A percentile compares a stretch with the other conserved stretches of the same genome.
Conservation (phyloP, 108 stramenopile species). For the Nannochloropsis granulata region DNA sequence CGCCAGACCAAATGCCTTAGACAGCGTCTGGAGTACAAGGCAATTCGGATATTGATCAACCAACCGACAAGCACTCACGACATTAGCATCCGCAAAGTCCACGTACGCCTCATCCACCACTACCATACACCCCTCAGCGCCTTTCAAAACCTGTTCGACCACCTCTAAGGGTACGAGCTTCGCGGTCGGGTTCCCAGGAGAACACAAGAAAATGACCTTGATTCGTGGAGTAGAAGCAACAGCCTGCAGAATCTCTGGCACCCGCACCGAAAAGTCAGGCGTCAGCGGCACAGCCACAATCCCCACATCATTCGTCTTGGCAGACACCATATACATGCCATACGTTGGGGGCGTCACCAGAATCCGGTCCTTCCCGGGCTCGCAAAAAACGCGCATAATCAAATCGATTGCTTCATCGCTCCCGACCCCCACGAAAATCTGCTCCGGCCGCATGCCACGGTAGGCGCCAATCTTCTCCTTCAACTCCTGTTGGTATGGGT, state of each 20-base stretch:
- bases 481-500: slow-evolving; percentile 62
- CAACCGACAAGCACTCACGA: slow-evolving; percentile 40
- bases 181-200: slow-evolving; percentile 85
- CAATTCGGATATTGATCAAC: slow-evolving; percentile 50
- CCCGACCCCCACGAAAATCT: slow-evolving; percentile 88
- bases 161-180: slow-evolving; percentile 59
- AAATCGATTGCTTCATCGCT: slow-evolving; percentile 93
- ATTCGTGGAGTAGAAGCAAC: slow-evolving; percentile 47
- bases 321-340: slow-evolving; percentile 87
- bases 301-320: slow-evolving; percentile 76
- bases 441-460: slow-evolving; percentile 50
- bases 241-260: slow-evolving; percentile 1
- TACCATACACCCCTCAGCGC: slow-evolving; percentile 49
- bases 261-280: slow-evolving; percentile 3
- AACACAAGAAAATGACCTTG: slow-evolving; percentile 77
- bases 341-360: slow-evolving; percentile 84
- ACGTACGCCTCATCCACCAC: slow-evolving; percentile 93
- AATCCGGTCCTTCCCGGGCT: slow-evolving; percentile 49
- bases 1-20: slow-evolving; percentile 89
- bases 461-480: slow-evolving; percentile 55
- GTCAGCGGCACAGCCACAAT: slow-evolving; percentile 42
- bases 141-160: slow-evolving; percentile 46
- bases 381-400: slow-evolving; percentile 81
- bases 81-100: slow-evolving; percentile 50
- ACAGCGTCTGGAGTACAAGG: slow-evolving; percentile 79